These are phyloP conservation scores for Metschnikowia bowlesiae DNA, from an alignment of 805 yeast species.

Conservation along the genomic window DNA sequence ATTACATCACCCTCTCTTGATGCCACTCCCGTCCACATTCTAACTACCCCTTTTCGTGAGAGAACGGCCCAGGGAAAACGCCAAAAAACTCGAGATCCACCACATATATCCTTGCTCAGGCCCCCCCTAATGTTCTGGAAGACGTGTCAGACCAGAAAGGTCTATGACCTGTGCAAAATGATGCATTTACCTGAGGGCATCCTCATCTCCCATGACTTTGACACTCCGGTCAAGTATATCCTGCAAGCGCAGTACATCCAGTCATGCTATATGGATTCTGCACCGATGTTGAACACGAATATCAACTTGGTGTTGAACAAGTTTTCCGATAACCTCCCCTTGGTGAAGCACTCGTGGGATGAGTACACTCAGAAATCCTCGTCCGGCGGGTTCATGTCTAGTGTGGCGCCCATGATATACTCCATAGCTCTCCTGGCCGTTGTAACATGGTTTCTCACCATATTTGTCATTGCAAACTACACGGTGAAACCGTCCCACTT, in stretches of 20 bases:
- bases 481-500: conserved; percentile 57
- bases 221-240: conserved; percentile 21
- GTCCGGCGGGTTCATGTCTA: conserved; percentile 46
- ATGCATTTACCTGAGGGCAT: conserved; percentile 31
- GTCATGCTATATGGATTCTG: conserved; percentile 26
- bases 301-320: conserved; percentile 27
- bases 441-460: conserved; percentile 56
- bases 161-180: conserved; percentile 30
- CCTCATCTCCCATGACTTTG: conserved; percentile 25
- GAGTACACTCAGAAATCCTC: conserved; percentile 27
- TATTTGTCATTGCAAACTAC: conserved; percentile 61
- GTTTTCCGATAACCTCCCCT: conserved; percentile 36
- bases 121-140: conserved; percentile 34
- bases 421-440: conserved; percentile 63
- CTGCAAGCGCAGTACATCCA: conserved; percentile 25
- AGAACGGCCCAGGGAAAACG: no score
- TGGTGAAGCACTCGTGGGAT: conserved; percentile 47
- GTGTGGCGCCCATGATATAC: conserved; percentile 59
- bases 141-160: conserved; percentile 15
- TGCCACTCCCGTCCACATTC: no score
- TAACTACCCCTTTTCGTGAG: no score
- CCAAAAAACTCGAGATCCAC: no score
- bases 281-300: conserved; percentile 39
- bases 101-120: not conserved
- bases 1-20: no score